These are phyloP conservation scores for Talaromyces ruber DNA, from an alignment of 495 filamentous ascomycete genomes.

Conservation along the genomic window DNA sequence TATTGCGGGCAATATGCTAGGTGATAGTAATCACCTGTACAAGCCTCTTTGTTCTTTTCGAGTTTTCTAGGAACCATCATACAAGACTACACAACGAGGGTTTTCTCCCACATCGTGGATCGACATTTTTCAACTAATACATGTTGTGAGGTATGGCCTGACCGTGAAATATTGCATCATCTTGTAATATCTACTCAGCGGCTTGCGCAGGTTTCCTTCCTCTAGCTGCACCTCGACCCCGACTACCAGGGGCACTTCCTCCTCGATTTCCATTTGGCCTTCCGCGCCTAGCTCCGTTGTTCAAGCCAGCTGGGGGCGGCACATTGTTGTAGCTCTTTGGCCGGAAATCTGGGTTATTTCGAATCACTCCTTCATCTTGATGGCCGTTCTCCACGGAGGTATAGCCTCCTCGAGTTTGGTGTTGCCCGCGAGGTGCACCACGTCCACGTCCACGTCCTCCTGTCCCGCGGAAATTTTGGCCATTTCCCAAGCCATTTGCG, in stretches of 20 bases:
- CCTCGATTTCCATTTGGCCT: slow-evolving; percentile 13
- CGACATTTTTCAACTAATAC: background rate
- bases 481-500: slow-evolving; percentile 14
- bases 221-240: background rate
- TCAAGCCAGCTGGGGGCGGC: slow-evolving; percentile 66
- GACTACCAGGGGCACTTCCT: background rate
- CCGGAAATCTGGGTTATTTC: slow-evolving; percentile 45
- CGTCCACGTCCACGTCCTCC: slow-evolving; percentile 23
- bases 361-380: slow-evolving; percentile 35
- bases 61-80: background rate
- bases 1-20: background rate
- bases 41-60: background rate
- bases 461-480: slow-evolving; percentile 15
- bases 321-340: slow-evolving; percentile 61
- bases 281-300: slow-evolving; percentile 49
- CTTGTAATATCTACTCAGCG: background rate
- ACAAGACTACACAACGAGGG: background rate
- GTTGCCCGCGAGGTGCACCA: slow-evolving; percentile 22
- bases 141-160: background rate
- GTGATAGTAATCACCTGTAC: background rate
- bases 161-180: background rate
- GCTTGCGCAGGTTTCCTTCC: background rate
- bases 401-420: slow-evolving; percentile 39
- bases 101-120: background rate
- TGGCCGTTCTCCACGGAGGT: slow-evolving; percentile 43